phyloP scores from a whole-genome alignment of 2,329 filamentous ascomycete species.

The Fusarium sp. region DNA sequence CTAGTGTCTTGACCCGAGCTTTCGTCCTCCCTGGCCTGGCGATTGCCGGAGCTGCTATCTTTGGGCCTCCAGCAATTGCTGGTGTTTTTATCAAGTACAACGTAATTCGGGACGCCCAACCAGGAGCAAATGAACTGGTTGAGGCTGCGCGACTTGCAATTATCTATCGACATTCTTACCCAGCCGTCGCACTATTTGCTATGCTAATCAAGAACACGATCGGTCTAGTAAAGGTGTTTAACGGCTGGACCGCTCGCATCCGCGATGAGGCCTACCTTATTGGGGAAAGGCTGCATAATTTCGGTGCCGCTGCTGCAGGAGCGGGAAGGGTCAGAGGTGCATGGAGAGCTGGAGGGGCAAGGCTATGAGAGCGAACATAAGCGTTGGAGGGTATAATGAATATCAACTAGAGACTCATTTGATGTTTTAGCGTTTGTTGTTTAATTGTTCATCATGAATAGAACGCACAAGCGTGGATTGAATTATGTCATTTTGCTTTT shows the following conservation, averaged over 20 bases:
- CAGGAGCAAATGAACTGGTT: conserved; percentile 42
- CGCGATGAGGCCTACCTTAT: conserved; percentile 96
- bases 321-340: conserved; percentile 52
- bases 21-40: conserved; percentile 82
- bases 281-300: conserved; percentile 94
- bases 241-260: conserved; percentile 83
- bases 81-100: conserved; percentile 47
- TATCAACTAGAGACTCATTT: conserved; percentile 3
- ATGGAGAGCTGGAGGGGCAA: conserved; percentile 54
- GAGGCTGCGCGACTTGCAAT: conserved; percentile 52
- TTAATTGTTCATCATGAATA: conserved; percentile 9
- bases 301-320: conserved; percentile 67
- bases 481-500: conserved; percentile 26
- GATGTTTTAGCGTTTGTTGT: conserved; percentile 19
- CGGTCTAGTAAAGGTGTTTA: conserved; percentile 71
- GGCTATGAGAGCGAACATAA: conserved; percentile 43
- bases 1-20: conserved; percentile 81
- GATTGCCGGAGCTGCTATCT: conserved; percentile 71
- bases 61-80: conserved; percentile 72
- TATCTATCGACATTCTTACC: conserved; percentile 75
- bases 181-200: conserved; percentile 67
- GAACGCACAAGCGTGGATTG: conserved; percentile 9
- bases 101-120: conserved; percentile 30
- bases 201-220: conserved; percentile 58
- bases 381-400: conserved; percentile 14